Evolutionary conservation across 345 rosid genomes (phyloP), one percentile per base, ranked within the genome.

Genomic region (Hypericum androsaemum): DNA sequence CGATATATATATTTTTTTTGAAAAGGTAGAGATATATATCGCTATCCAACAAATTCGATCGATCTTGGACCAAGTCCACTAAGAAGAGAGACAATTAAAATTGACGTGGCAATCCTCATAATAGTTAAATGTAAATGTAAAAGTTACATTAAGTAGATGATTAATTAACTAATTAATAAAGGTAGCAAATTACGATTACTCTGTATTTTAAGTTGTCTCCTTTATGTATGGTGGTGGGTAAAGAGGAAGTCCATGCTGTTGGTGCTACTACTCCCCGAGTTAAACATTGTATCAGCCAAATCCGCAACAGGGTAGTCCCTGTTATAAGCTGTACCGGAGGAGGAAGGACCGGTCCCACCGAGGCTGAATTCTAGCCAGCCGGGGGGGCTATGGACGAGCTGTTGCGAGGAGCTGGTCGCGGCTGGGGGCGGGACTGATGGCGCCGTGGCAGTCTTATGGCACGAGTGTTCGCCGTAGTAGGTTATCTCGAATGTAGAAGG

Each of bases 381-480:
- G 6, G 62, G 28, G n/a, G 47, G 54, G 7, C 60, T 61, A 4
- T 35, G 60, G 32, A 22, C 32, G 32, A 22, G 32, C 32, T 7
- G 50, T 58, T 4, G 49, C 59, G 5, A 10, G 15, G 50, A 32
- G 50, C 7, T 12, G 15, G 10, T 13, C 5, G 6, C 1, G 56
- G 70, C 0, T 22, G 63, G 32, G 0, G 46, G 64, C 0, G 59
- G 62, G 40, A 61, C 57, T 0, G 77, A 70, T 0, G 86, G 86
- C 0, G 82, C 84, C 0, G 84, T 80, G 39, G 75, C 57, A 5
- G 87, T 73, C 75, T 80, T 72, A 54, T 84, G 84, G 54, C 98
- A 90, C 22, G 80, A 82, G 71, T 90, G 98, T 1, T 71, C 64
- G 13, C 76, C 79, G 3, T 75, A 68, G 78, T 90, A 90, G 0